Evolutionary conservation across 169 alveolate genomes (phyloP).

Genomic region (Cryptosporidium xiaoi): DNA sequence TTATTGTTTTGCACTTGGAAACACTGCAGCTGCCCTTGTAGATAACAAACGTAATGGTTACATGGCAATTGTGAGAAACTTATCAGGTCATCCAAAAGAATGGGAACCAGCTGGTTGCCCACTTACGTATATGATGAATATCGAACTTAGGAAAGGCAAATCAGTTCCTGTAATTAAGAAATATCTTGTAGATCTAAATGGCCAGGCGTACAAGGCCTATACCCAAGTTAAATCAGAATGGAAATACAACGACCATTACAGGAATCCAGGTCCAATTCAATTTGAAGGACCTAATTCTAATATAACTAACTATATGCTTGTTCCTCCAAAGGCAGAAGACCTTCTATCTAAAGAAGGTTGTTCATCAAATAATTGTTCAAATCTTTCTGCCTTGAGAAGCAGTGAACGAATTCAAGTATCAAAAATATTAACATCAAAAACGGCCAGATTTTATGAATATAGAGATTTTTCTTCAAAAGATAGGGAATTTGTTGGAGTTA

Average conservation of each 20-base stretch:
- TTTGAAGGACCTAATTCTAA: constrained; percentile 80
- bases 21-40: constrained; percentile 83
- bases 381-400: background rate
- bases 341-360: constrained; percentile 15
- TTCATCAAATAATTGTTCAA: background rate
- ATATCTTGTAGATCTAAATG: constrained; percentile 86
- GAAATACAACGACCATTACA: constrained; percentile 83
- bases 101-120: constrained; percentile 92
- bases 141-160: constrained; percentile 89
- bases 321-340: constrained; percentile 78
- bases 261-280: constrained; percentile 88
- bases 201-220: constrained; percentile 80
- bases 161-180: constrained; percentile 87
- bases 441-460: constrained; percentile 38
- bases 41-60: constrained; percentile 83
- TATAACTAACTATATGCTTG: constrained; percentile 75
- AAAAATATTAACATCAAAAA: constrained; percentile 1
- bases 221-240: constrained; percentile 83
- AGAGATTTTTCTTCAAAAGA: background rate
- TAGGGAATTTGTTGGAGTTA: constrained; percentile 1
- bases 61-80: constrained; percentile 83
- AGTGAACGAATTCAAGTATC: constrained; percentile 2
- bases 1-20: constrained; percentile 89
- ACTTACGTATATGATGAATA: constrained; percentile 88
- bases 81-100: constrained; percentile 77